Conservation (phyloP, 148 eudicot species). For the Heliosperma pusillum region DNA sequence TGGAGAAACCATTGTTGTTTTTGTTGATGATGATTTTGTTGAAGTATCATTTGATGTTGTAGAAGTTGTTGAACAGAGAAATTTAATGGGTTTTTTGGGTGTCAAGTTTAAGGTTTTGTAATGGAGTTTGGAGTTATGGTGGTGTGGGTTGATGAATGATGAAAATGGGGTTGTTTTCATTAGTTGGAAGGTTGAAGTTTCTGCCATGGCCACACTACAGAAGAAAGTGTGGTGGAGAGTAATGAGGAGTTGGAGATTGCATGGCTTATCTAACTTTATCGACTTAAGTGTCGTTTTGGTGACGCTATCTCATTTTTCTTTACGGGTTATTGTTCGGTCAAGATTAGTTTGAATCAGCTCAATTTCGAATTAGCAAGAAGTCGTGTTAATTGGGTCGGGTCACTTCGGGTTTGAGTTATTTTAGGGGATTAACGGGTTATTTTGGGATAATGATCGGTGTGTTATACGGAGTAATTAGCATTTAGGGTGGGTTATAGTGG, state of each 20-base stretch:
- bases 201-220: constrained; percentile 42
- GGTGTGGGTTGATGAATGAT: constrained; percentile 26
- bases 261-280: not conserved
- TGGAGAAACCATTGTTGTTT: not conserved
- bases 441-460: no score
- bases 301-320: no score
- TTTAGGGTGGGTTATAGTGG: no score
- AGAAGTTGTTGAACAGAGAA: constrained; percentile 23
- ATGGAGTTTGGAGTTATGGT: not conserved
- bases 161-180: constrained; percentile 33
- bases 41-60: not conserved
- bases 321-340: no score
- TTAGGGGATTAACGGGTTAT: no score
- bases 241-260: not conserved
- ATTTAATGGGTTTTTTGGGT: constrained; percentile 38
- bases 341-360: no score
- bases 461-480: no score
- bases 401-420: no score
- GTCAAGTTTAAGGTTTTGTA: not conserved
- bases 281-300: no score
- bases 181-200: constrained; percentile 30
- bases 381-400: no score
- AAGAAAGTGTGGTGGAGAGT: not conserved
- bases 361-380: no score
- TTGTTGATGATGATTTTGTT: not conserved